Evolutionary conservation across 768 basidiomycete species (phyloP).

Genomic region (Hypsizygus marmoreus): DNA sequence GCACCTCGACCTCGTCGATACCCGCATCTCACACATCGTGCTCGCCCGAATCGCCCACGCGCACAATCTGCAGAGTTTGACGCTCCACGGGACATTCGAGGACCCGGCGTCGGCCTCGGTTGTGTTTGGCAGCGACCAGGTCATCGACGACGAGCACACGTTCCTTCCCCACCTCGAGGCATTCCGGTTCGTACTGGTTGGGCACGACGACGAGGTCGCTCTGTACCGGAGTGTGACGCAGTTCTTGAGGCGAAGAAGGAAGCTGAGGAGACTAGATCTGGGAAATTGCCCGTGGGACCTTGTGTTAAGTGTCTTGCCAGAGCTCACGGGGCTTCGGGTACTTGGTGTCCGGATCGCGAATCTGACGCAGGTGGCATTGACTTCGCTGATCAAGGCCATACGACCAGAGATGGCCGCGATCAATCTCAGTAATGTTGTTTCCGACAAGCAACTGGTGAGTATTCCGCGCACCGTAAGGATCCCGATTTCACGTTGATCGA

Average conservation of each 20-base stretch:
- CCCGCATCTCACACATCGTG: constrained; percentile 64
- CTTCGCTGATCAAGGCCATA: constrained; percentile 40
- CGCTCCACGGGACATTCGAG: constrained; percentile 67
- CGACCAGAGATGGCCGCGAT: constrained; percentile 55
- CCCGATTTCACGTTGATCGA: background rate
- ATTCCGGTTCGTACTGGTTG: constrained; percentile 66
- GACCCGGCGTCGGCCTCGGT: constrained; percentile 58
- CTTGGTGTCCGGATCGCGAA: constrained; percentile 59
- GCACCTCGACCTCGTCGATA: constrained; percentile 71
- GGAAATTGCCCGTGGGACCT: constrained; percentile 70
- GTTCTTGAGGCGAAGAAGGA: constrained; percentile 51
- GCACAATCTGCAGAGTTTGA: constrained; percentile 60
- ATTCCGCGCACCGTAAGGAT: background rate
- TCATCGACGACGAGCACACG: constrained; percentile 58
- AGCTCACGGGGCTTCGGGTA: constrained; percentile 52
- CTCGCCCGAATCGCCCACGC: constrained; percentile 65
- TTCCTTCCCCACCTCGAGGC: constrained; percentile 63
- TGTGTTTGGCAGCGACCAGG: constrained; percentile 62
- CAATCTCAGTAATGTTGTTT: constrained; percentile 50
- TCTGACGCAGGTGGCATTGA: constrained; percentile 39
- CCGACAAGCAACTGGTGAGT: constrained; percentile 52
- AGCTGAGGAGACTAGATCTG: constrained; percentile 57
- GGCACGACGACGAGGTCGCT: constrained; percentile 55
- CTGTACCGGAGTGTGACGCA: constrained; percentile 57
- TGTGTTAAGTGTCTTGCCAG: constrained; percentile 50